Evolutionary conservation across 2,329 filamentous ascomycete species (phyloP).

Genomic region (Zymoseptoria ardabiliae): DNA sequence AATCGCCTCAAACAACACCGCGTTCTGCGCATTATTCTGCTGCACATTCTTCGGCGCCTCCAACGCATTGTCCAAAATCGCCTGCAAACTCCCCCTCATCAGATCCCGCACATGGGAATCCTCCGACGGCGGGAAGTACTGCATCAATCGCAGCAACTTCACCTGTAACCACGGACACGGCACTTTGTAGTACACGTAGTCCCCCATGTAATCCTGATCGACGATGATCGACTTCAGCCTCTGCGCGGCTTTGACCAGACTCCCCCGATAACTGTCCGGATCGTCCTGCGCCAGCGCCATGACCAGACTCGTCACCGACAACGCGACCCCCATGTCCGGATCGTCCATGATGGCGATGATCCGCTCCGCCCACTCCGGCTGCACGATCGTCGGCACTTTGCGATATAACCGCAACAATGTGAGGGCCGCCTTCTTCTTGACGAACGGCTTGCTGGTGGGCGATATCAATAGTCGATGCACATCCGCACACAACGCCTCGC

Average conservation of each 20-base stretch:
- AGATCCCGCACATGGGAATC: constrained; percentile 87
- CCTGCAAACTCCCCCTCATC: constrained; percentile 84
- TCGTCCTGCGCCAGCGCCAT: constrained; percentile 93
- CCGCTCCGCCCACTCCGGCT: constrained; percentile 93
- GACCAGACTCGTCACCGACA: constrained; percentile 91
- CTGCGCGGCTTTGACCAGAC: constrained; percentile 87
- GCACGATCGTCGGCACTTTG: constrained; percentile 88
- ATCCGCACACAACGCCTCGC: constrained; percentile 82
- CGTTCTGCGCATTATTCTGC: constrained; percentile 98
- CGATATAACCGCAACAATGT: constrained; percentile 89
- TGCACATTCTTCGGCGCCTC: constrained; percentile 97
- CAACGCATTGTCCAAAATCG: constrained; percentile 83
- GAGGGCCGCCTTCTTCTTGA: constrained; percentile 97
- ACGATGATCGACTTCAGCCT: constrained; percentile 83
- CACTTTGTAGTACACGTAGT: constrained; percentile 99
- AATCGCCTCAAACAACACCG: constrained; percentile 95
- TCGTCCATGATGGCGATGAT: constrained; percentile 99
- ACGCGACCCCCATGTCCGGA: constrained; percentile 80
- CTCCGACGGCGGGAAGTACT: constrained; percentile 95
- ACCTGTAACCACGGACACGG: constrained; percentile 98
- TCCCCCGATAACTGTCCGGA: constrained; percentile 86
- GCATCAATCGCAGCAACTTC: constrained; percentile 81
- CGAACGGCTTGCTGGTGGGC: constrained; percentile 89
- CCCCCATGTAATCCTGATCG: constrained; percentile 78
- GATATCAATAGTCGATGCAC: constrained; percentile 92